These are phyloP conservation scores for Eragrostis nindensis DNA, from an alignment of 176 grass and related monocot genomes.

Conservation along the genomic window DNA sequence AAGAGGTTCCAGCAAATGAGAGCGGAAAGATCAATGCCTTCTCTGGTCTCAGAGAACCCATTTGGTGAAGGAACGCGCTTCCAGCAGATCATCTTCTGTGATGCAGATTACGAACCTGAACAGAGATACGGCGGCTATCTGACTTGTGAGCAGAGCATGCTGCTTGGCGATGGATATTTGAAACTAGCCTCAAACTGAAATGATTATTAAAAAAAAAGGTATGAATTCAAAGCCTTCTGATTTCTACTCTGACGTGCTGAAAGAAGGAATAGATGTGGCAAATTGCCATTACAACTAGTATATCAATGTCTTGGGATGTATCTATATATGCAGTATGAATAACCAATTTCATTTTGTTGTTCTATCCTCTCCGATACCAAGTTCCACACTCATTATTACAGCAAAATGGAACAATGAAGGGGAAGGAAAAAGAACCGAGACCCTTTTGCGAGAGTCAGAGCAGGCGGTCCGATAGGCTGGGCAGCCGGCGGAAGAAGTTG, in stretches of 20 bases:
- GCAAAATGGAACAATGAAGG: not conserved
- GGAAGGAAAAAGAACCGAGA: too few relatives aligned
- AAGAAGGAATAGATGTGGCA: not conserved
- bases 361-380: constrained; percentile 13
- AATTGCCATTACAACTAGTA: not conserved
- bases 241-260: not conserved
- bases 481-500: constrained; percentile 98
- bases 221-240: not conserved
- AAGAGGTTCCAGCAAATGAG: not conserved
- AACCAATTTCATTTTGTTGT: constrained; percentile 19
- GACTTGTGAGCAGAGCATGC: not conserved
- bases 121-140: not conserved
- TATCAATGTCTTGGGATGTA: constrained; percentile 3
- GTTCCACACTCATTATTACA: constrained; percentile 20
- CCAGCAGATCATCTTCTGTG: not conserved
- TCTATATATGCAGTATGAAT: not conserved
- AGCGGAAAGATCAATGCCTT: too few relatives aligned
- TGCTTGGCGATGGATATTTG: not conserved
- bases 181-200: not conserved
- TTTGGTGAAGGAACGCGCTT: too few relatives aligned
- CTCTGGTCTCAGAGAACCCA: too few relatives aligned
- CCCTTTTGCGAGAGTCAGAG: constrained; percentile 5
- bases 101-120: not conserved
- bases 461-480: constrained; percentile 83
- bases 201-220: not conserved